phyloP scores from a whole-genome alignment of 2,329 filamentous ascomycete species.

The Penicillium corylophilum region DNA sequence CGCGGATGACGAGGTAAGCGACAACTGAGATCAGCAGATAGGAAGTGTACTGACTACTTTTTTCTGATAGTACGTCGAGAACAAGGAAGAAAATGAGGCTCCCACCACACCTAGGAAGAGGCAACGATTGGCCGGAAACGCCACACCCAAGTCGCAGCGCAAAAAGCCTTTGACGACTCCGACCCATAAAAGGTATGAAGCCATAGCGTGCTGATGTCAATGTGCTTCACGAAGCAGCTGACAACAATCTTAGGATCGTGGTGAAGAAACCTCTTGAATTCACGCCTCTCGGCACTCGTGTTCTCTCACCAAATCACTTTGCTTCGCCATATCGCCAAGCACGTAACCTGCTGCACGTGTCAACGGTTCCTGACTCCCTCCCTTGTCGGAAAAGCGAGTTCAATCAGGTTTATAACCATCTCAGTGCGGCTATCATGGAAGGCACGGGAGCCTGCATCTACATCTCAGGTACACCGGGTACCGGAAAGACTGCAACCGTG shows the following conservation, averaged over 20 bases:
- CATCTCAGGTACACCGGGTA: constrained; percentile 97
- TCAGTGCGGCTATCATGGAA: constrained; percentile 90
- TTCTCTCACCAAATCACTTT: constrained; percentile 71
- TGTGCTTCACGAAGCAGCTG: background rate
- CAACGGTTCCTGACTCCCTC: constrained; percentile 82
- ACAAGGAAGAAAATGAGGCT: constrained; percentile 36
- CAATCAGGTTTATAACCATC: constrained; percentile 83
- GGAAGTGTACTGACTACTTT: constrained; percentile 11
- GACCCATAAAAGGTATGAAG: constrained; percentile 58
- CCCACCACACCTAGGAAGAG: constrained; percentile 58
- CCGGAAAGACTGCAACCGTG: constrained; percentile 95
- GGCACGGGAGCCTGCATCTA: constrained; percentile 96
- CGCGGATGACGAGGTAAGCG: constrained; percentile 39
- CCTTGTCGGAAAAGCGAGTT: constrained; percentile 94
- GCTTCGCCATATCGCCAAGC: constrained; percentile 88
- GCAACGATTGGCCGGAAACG: constrained; percentile 50
- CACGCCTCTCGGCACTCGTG: constrained; percentile 86
- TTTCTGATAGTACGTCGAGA: constrained; percentile 36
- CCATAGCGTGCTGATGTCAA: background rate
- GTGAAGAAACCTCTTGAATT: constrained; percentile 91
- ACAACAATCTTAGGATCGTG: constrained; percentile 51
- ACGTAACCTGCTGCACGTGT: constrained; percentile 84
- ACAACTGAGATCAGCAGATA: background rate
- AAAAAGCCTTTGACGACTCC: constrained; percentile 57
- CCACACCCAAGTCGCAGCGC: constrained; percentile 44